Evolutionary conservation across 129 eudicot genomes (phyloP), one percentile per base, ranked within the genome.

Genomic region (Chrysanthemum seticuspe): DNA sequence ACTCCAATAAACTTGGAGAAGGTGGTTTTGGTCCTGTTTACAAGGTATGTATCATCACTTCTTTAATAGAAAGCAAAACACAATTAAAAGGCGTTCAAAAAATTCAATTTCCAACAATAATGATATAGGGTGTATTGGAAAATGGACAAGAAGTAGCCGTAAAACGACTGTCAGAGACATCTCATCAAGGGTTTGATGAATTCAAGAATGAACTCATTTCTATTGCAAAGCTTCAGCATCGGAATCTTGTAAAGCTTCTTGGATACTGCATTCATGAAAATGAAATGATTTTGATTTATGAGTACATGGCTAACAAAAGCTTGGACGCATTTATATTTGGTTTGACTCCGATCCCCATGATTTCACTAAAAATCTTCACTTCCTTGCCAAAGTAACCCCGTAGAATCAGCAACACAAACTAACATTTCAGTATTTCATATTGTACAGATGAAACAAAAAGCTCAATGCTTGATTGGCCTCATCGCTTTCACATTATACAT

Each of bases 211-310:
- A 75, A 75, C 49, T 56, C 18, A 10, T 66, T 12, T 75, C 16
- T 25, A 66, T 75, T 18, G 79, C 65, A 0, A 75, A 75, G 8
- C 79, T 75, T 75, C 79, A 66, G 53, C 81, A 77, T 45, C 65
- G 81, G 16, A 77, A 77, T 71, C 76, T 77, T 54, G 81, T 77
- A 57, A 77, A 70, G 76, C 76, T 77, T 61, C 66, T 77, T 61
- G 81, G 81, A 62, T 77, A 65, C 10, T 77, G 81, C 66, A 61
- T 61, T 70, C 59, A 77, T 11, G 76, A 14, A 23, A 71, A 77
- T 10, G 75, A 77, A 62, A 62, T 61, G 65, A 56, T 68, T 18
- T 52, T 77, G 71, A 70, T 77, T 25, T 77, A 77, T 70, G 81
- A 77, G 13, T 77, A 77, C 71, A 77, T 77, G 81, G 34, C 65